Percentiles rank a stretch among this genome's conserved stretches.
Evolutionary conservation across 768 basidiomycete genomes (phyloP).

Genomic region (Lyophyllum semitale): DNA sequence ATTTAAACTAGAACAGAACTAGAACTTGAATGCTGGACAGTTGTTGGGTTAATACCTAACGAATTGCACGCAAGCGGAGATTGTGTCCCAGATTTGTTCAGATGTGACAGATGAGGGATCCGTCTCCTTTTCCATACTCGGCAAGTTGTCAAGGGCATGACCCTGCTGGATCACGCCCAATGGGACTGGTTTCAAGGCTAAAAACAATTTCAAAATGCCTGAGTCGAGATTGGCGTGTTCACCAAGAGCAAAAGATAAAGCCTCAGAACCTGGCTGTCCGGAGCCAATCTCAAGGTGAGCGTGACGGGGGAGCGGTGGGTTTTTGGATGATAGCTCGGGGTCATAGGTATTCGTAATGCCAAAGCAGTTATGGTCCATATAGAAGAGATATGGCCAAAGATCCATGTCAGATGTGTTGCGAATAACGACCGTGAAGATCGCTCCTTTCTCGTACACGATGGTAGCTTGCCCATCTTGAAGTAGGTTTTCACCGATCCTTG

Average conservation of each 20-base stretch:
- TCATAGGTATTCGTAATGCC: conserved; percentile 58
- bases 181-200: conserved; percentile 51
- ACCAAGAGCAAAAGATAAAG: conserved; percentile 44
- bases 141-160: not conserved
- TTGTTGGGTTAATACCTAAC: not conserved
- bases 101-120: not conserved
- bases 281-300: conserved; percentile 42
- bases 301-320: conserved; percentile 47
- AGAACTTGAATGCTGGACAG: too few relatives aligned
- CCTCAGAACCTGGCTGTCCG: conserved; percentile 44
- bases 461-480: conserved; percentile 49
- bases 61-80: conserved; percentile 28
- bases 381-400: conserved; percentile 65
- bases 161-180: conserved; percentile 45
- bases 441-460: conserved; percentile 41
- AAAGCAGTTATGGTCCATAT: conserved; percentile 60
- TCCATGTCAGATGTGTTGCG: conserved; percentile 51
- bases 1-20: too few relatives aligned
- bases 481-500: conserved; percentile 44
- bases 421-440: conserved; percentile 50
- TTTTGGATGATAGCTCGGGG: conserved; percentile 34
- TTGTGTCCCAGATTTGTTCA: conserved; percentile 33
- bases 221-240: conserved; percentile 39
- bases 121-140: not conserved
- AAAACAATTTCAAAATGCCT: conserved; percentile 60